Percentiles rank a stretch among this genome's conserved stretches.
phyloP scores from a whole-genome alignment of 2,329 filamentous ascomycete species.

The Emergomyces orientalis region DNA sequence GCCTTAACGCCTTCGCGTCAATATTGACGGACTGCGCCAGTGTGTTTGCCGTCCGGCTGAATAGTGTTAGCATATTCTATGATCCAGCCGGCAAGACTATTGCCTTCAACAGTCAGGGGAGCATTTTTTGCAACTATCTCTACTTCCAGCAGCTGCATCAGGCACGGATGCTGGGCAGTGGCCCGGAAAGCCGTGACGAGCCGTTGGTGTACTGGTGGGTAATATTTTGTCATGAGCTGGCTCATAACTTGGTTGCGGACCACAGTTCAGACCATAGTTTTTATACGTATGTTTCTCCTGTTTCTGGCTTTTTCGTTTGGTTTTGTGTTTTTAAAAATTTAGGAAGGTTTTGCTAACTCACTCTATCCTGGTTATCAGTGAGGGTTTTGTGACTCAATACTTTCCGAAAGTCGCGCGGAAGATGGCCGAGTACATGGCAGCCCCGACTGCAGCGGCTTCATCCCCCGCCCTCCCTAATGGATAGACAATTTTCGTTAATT shows the following conservation, averaged over 20 bases:
- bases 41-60: constrained; percentile 61
- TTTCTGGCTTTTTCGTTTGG: background rate
- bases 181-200: constrained; percentile 46
- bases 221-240: constrained; percentile 88
- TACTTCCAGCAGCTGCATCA: constrained; percentile 77
- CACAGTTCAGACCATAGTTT: constrained; percentile 75
- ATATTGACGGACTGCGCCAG: constrained; percentile 60
- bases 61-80: constrained; percentile 76
- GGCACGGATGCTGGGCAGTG: constrained; percentile 34
- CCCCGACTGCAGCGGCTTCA: background rate
- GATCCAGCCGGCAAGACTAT: constrained; percentile 72
- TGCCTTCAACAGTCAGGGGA: constrained; percentile 81
- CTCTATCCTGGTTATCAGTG: constrained; percentile 37
- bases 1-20: constrained; percentile 59
- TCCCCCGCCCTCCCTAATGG: background rate
- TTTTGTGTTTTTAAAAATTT: background rate
- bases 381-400: constrained; percentile 69
- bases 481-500: background rate
- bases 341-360: background rate
- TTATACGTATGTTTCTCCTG: constrained; percentile 46
- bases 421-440: constrained; percentile 26
- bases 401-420: constrained; percentile 59
- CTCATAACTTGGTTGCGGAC: constrained; percentile 75
- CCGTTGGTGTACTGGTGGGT: constrained; percentile 87
- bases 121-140: constrained; percentile 86